Conservation (phyloP, 306 rosid species). For the Albizia julibrissin region DNA sequence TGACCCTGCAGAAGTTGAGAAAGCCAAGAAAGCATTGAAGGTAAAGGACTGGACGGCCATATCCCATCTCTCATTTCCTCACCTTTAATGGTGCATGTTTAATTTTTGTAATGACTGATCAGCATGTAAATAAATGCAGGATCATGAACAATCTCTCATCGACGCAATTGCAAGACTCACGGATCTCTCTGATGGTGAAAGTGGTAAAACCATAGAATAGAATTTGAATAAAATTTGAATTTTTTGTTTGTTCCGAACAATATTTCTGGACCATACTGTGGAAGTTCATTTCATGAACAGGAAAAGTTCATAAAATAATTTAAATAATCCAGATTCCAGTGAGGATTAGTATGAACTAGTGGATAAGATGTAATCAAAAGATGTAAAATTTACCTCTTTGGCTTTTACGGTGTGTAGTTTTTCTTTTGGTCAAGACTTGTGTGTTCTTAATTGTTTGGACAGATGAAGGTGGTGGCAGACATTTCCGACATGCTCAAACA, state of each 20-base stretch:
- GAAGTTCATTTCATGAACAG: not conserved
- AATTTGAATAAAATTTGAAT: not conserved
- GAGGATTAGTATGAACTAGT: not conserved
- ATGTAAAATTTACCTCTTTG: not conserved
- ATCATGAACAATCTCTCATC: slow-evolving; percentile 86
- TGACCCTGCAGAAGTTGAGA: slow-evolving; percentile 79
- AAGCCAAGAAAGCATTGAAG: slow-evolving; percentile 80
- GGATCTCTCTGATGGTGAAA: slow-evolving; percentile 83
- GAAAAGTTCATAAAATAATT: not conserved
- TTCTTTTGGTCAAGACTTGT: not conserved
- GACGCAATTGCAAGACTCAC: slow-evolving; percentile 80
- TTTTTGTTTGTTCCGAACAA: not conserved
- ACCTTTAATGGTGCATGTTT: slow-evolving; percentile 17
- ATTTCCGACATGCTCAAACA: slow-evolving; percentile 51
- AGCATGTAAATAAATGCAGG: slow-evolving; percentile 50
- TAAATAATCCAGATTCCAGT: not conserved
- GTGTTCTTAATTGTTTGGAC: slow-evolving; percentile 38
- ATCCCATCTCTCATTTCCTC: slow-evolving; percentile 4
- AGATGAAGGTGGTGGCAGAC: slow-evolving; percentile 67
- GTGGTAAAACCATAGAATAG: slow-evolving; percentile 50
- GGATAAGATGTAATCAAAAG: not conserved
- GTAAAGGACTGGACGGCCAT: slow-evolving; percentile 41
- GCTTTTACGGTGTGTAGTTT: not conserved
- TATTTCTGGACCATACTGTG: not conserved
- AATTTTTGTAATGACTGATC: not conserved